Conservation (phyloP, 306 rosid species). For the Cucurbita ficifolia region DNA sequence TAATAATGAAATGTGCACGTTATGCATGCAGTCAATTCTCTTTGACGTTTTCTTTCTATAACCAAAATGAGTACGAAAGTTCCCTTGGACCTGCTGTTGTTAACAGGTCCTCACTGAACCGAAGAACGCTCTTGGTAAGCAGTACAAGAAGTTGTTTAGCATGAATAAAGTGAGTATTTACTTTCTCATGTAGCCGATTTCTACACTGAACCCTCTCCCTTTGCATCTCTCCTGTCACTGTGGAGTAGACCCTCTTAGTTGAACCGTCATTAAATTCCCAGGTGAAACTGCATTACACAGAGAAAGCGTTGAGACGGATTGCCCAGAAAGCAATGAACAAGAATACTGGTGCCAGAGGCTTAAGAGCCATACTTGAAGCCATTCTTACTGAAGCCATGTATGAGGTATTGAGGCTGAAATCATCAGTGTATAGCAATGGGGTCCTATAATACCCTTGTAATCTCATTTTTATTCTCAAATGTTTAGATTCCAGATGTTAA, state of each 20-base stretch:
- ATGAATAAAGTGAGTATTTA: constrained; percentile 66
- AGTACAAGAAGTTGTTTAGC: constrained; percentile 79
- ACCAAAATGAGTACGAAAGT: background rate
- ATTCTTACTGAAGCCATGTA: constrained; percentile 86
- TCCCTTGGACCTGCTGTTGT: constrained; percentile 1
- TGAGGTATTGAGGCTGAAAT: constrained; percentile 36
- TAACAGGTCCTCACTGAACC: constrained; percentile 81
- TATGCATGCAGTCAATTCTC: background rate
- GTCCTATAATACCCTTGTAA: background rate
- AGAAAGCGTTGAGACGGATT: constrained; percentile 53
- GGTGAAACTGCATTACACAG: constrained; percentile 77
- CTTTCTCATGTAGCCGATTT: background rate
- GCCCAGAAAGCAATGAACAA: constrained; percentile 82
- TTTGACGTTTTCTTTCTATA: background rate
- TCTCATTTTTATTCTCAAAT: background rate
- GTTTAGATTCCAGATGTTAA: constrained; percentile 70
- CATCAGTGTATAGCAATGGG: background rate
- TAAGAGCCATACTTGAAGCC: constrained; percentile 70
- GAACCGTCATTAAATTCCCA: constrained; percentile 11
- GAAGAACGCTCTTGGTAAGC: constrained; percentile 87
- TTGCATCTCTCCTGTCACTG: background rate
- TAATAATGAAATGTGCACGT: background rate
- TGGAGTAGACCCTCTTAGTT: background rate
- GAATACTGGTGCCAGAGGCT: constrained; percentile 95
- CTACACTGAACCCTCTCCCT: background rate